Percentiles rank a stretch among this genome's conserved stretches.
These are phyloP conservation scores for Saccharum hybrid DNA, from an alignment of 202 grass and related monocot genomes.

Conservation along the genomic window DNA sequence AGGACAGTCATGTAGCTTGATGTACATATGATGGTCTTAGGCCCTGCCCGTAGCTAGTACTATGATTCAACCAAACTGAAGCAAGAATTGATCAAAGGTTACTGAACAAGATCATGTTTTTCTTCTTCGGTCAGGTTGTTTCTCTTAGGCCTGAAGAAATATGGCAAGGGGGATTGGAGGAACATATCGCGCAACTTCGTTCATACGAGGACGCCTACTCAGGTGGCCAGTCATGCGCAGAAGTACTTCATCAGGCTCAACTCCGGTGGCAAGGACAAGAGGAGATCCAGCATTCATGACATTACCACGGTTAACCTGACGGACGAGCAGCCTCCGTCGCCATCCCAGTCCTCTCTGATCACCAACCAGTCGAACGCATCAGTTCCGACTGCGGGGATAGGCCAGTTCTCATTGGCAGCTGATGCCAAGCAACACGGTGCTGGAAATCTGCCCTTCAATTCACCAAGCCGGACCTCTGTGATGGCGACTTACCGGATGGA, in stretches of 20 bases:
- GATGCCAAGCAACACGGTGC: slow-evolving; percentile 41
- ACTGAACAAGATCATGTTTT: slow-evolving; percentile 8
- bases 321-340: slow-evolving; percentile 51
- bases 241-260: slow-evolving; percentile 91
- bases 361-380: neutral
- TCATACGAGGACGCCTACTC: slow-evolving; percentile 77
- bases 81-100: slow-evolving; percentile 5
- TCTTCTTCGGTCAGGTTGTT: slow-evolving; percentile 63
- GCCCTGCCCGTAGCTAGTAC: neutral
- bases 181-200: slow-evolving; percentile 87
- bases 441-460: slow-evolving; percentile 39
- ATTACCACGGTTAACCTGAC: slow-evolving; percentile 73
- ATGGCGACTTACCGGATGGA: slow-evolving; percentile 47
- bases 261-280: slow-evolving; percentile 81
- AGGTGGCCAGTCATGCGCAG: slow-evolving; percentile 91
- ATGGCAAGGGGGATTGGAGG: slow-evolving; percentile 93
- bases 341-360: slow-evolving; percentile 55
- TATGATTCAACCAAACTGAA: neutral
- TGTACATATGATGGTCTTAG: slow-evolving; percentile 12
- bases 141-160: slow-evolving; percentile 72
- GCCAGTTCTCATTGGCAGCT: slow-evolving; percentile 37
- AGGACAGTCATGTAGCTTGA: slow-evolving; percentile 33
- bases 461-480: slow-evolving; percentile 33
- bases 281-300: slow-evolving; percentile 82
- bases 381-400: neutral